phyloP scores from a whole-genome alignment of 2,329 filamentous ascomycete genomes.

The Pseudogymnoascus sp. region DNA sequence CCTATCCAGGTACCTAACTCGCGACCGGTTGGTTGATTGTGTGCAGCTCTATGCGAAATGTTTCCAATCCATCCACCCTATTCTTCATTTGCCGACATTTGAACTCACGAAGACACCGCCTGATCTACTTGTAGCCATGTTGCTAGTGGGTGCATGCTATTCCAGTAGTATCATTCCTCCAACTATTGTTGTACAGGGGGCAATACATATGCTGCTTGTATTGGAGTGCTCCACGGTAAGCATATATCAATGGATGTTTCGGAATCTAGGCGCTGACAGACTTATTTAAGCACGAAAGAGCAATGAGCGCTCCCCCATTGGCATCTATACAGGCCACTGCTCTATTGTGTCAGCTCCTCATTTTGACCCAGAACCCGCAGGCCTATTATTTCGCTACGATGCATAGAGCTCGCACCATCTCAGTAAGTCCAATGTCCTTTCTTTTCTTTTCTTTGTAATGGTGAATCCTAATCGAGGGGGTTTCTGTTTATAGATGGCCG shows the following conservation, averaged over 20 bases:
- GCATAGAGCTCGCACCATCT: not conserved
- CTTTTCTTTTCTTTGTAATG: not conserved
- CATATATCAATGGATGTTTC: not conserved
- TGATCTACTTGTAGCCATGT: not conserved
- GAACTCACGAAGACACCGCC: not conserved
- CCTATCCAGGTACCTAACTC: not conserved
- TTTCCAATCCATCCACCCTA: not conserved
- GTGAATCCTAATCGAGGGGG: not conserved
- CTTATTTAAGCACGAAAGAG: not conserved
- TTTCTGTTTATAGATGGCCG: not conserved
- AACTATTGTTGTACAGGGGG: not conserved
- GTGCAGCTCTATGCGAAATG: not conserved
- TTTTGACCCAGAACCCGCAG: not conserved
- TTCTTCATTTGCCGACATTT: not conserved
- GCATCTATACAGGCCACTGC: not conserved
- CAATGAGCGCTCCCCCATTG: not conserved
- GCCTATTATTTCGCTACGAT: not conserved
- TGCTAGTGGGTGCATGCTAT: not conserved
- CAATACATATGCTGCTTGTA: slow-evolving; percentile 4
- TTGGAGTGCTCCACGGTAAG: not conserved
- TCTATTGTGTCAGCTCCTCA: not conserved
- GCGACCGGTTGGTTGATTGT: not conserved
- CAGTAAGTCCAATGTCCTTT: not conserved
- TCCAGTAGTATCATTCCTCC: not conserved
- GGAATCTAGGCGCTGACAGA: not conserved